Base-by-base conservation (phyloP, 805 yeast genomes). In the Scheffersomyces coipomensis region DNA sequence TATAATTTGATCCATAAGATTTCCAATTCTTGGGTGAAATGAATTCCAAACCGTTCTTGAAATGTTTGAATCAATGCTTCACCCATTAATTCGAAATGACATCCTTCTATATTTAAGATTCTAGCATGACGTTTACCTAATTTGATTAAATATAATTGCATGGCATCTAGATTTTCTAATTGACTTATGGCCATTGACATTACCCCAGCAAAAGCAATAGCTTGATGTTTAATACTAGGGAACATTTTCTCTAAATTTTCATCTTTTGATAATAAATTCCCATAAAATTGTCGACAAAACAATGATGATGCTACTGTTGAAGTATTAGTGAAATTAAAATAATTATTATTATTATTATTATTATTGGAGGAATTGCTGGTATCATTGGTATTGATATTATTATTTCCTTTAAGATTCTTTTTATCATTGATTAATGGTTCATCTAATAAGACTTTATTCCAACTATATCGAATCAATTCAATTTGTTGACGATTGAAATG, bases 201-300 rank as follows among this genome's bases (percentile, higher is more conserved):
- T 15, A 87, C 87, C 4, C 90, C 89, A 0, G 91, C 88, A 66
- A 87, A 83, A 6, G 90, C 76, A 12, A 79, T 76, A 1, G 93
- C 88, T 62, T 88, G 95, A 55, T 85, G 89, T 45, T 76, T 75
- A 46, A 86, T 78, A 5, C 86, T 78, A 0, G 95, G 95, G 56
- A 84, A 85, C 53, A 80, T 55, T 29, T 66, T 70, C 48, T 82
- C 88, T 44, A 88, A 66, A 11, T 64, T 65, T 0, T 87, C 81
- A 47, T 75, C 78, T 75, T 78, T 75, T 0, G 76, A 58, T 27
- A 86, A 64, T 37, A 87, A 61, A 53, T 85, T 87, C 37, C 80
- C 75, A 61, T 86, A 87, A 54, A 87, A 76, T 56, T 87, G 95
- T 38, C 81, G 72, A 53, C 91, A 85, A 56, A 87, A 87, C 22